Base-by-base conservation (phyloP, 768 basidiomycete species). In the Termitomyces sp. region DNA sequence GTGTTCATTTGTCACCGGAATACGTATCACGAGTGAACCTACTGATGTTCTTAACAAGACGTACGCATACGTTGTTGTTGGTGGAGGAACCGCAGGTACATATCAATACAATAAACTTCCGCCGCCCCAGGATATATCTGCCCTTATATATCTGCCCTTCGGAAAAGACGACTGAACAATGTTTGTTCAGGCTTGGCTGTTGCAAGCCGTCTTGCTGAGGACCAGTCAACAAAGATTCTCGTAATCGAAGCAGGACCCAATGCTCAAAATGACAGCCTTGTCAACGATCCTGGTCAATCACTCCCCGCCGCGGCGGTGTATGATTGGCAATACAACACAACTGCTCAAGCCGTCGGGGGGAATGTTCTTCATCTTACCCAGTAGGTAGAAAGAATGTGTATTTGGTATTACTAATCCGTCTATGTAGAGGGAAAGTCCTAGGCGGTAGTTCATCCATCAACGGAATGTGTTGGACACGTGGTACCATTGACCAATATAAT, bases 361-460 rank as follows among this genome's bases (percentile, higher is more conserved):
- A 52, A 47, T 12, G 5, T 55, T 37, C 53, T 48, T 34, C 4
- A 42, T 1, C 38, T 60, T 51, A 57, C 46, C 3, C 59, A 60
- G 59, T 60, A 53, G 48, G 22, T n/a, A 1, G 4, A 24, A 1
- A 5, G 24, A 12, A 24, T 37, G 5, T 37, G 5, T 46, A 14
- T 7, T 5, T 8, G 11, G 32, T 35, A 8, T 24, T 17, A 37
- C 42, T 38, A 28, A 34, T 14, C 0, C 30, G 9, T n/a, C 5
- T 4, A 0, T 24, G 10, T 35, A 62, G 61, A 46, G 61, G 61
- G 6, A 62, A 62, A 37, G 61, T 58, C 8, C 46, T 62, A 0
- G 61, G 61, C 9, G 61, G 61, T 21, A 62, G 61, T n/a, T 62
- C 61, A n/a, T 55, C 58, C 32, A 60, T 62, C 19, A 62, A 62